phyloP scores from a whole-genome alignment of 768 basidiomycete species.

The Tricholoma sp. region DNA sequence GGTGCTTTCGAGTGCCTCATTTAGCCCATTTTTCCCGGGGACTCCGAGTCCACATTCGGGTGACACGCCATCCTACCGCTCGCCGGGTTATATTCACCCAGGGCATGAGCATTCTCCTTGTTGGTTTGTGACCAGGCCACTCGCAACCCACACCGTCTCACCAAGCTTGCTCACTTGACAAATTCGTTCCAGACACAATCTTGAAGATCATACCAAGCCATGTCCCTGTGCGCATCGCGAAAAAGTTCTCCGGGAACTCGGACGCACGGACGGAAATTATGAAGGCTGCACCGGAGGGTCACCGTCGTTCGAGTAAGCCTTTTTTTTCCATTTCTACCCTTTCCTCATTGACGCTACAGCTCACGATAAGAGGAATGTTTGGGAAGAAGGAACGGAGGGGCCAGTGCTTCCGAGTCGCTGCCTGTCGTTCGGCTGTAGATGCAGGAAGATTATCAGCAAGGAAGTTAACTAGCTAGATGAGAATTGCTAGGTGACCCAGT shows the following conservation, averaged over 20 bases:
- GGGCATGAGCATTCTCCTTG: constrained; percentile 73
- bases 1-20: constrained; percentile 49
- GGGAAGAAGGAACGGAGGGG: too few species aligned
- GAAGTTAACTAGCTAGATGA: too few species aligned
- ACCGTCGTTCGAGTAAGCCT: constrained; percentile 73
- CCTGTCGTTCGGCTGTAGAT: too few species aligned
- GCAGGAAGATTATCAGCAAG: too few species aligned
- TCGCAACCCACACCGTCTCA: constrained; percentile 85
- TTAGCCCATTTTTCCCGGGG: constrained; percentile 7
- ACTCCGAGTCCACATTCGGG: background rate
- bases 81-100: constrained; percentile 26
- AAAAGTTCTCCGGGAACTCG: constrained; percentile 96
- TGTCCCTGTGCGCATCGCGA: constrained; percentile 80
- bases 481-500: too few species aligned
- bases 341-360: too few species aligned
- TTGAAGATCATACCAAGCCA: constrained; percentile 44
- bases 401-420: too few species aligned
- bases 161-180: constrained; percentile 85
- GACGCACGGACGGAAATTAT: constrained; percentile 96
- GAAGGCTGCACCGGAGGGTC: constrained; percentile 81
- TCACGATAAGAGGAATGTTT: too few species aligned
- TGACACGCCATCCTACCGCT: constrained; percentile 25
- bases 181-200: constrained; percentile 49
- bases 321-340: too few species aligned
- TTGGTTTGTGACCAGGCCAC: constrained; percentile 95